Base-by-base conservation (phyloP, 228 moss, liverwort and hornwort genomes). In the Sphagnum magellanicum region DNA sequence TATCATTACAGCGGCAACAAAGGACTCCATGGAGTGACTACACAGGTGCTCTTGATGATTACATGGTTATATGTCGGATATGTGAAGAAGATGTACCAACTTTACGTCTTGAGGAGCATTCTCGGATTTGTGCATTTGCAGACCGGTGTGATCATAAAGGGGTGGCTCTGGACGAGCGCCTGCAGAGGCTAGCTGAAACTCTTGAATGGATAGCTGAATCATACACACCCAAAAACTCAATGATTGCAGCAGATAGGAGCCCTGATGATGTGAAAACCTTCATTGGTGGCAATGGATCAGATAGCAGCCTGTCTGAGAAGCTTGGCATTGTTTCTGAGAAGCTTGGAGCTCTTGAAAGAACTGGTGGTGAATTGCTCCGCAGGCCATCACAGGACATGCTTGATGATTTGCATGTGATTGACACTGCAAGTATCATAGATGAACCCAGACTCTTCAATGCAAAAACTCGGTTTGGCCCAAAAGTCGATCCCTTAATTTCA, bases 81-180 rank as follows among this genome's bases (percentile, higher is more conserved):
- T 97, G 97, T 76, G 97, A 97, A 83, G 97, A 97, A 70, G 91
- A 91, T 74, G 84, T 97, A 73, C 83, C 91, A 32, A 91, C 93
- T 32, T 77, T 83, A 73, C 88, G 84, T 76, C 75, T 97, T 76
- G 97, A 97, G 77, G 97, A 93, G 48, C 97, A 97, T 85, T 97
- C 97, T 50, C 87, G 88, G 70, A 87, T 97, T 63, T 97, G 97
- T 90, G 97, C 97, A 50, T 82, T 88, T 79, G 97, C 91, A 49
- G 97, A 97, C 77, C 88, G 97, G 74, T 92, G 92, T 77, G 95
- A 95, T 78, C 88, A 84, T 66, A 91, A 97, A 82, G 89, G 91
- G 50, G 79, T 91, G 77, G 80, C 67, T 74, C 81, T 93, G 69
- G 91, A 97, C 74, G 97, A 97, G 50, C 93, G 97, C 65, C 77